Evolutionary conservation across 2,329 filamentous ascomycete species (phyloP).

Genomic region (Alternaria burnsii): DNA sequence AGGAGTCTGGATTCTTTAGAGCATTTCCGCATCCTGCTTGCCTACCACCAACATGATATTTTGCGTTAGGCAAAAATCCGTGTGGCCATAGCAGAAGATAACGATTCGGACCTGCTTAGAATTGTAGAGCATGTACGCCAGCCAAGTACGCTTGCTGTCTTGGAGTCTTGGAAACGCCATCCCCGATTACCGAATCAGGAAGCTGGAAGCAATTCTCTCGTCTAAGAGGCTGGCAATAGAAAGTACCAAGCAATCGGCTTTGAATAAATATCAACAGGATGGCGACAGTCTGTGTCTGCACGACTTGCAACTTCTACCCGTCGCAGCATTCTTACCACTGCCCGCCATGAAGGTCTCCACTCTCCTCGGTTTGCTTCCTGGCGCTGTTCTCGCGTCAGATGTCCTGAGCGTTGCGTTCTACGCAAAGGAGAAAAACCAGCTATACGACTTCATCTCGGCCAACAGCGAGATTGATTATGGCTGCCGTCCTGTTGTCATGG

Average conservation of each 20-base stretch:
- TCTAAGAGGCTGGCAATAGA: constrained; percentile 4
- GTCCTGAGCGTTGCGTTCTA: constrained; percentile 40
- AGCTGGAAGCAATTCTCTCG: constrained; percentile 16
- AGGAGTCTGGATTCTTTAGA: constrained; percentile 10
- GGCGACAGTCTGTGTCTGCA: constrained; percentile 5
- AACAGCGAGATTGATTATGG: constrained; percentile 47
- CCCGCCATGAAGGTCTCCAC: constrained; percentile 37
- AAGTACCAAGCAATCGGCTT: constrained; percentile 6
- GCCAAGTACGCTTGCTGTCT: constrained; percentile 31
- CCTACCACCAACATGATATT: not conserved
- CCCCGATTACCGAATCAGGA: constrained; percentile 19
- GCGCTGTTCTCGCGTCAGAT: constrained; percentile 36
- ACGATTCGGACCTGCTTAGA: constrained; percentile 30
- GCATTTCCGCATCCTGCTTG: not conserved
- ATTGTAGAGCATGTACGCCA: constrained; percentile 22
- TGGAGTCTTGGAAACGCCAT: constrained; percentile 19
- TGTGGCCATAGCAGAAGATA: constrained; percentile 22
- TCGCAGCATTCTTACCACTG: constrained; percentile 4
- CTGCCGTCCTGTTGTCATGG: constrained; percentile 42
- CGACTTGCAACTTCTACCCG: constrained; percentile 12
- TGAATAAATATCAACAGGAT: constrained; percentile 14
- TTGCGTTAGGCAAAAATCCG: constrained; percentile 5
- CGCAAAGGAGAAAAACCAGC: constrained; percentile 41
- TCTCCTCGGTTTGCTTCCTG: constrained; percentile 37
- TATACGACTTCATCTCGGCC: constrained; percentile 40